Percentiles rank a stretch among this genome's conserved stretches.
Conservation (phyloP, 2,329 filamentous ascomycete species). For the Apiospora phragmitis region DNA sequence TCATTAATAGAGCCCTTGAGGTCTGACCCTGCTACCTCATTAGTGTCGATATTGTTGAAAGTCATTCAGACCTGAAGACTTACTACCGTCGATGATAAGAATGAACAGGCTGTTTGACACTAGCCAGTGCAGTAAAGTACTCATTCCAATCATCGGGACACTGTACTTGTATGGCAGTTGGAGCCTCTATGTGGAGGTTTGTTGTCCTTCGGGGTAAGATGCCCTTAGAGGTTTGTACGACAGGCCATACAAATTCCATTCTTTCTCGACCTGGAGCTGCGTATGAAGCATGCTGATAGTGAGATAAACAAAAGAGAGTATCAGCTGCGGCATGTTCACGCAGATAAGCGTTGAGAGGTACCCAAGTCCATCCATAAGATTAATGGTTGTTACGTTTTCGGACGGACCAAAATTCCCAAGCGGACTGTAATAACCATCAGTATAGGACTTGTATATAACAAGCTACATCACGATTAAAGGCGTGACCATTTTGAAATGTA, state of each 20-base stretch:
- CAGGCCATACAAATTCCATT: neutral
- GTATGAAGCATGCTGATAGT: neutral
- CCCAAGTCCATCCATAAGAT: neutral
- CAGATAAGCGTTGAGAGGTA: neutral
- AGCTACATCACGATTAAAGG: no score
- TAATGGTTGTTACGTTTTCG: neutral
- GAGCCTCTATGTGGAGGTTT: neutral
- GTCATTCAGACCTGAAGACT: neutral
- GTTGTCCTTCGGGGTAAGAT: neutral
- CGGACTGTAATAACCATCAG: no score
- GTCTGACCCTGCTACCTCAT: no score
- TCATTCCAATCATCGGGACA: neutral
- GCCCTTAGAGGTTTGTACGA: neutral
- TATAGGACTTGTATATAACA: no score
- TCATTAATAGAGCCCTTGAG: no score
- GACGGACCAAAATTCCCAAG: neutral
- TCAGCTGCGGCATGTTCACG: neutral
- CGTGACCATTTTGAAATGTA: no score
- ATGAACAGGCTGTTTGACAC: neutral
- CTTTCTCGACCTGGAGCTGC: neutral
- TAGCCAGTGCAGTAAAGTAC: neutral
- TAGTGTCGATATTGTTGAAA: no score
- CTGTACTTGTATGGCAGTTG: neutral
- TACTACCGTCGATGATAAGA: neutral
- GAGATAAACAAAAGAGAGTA: neutral